These are phyloP conservation scores for Gnaphalium uliginosum DNA, from an alignment of 129 eudicot species.

Conservation along the genomic window DNA sequence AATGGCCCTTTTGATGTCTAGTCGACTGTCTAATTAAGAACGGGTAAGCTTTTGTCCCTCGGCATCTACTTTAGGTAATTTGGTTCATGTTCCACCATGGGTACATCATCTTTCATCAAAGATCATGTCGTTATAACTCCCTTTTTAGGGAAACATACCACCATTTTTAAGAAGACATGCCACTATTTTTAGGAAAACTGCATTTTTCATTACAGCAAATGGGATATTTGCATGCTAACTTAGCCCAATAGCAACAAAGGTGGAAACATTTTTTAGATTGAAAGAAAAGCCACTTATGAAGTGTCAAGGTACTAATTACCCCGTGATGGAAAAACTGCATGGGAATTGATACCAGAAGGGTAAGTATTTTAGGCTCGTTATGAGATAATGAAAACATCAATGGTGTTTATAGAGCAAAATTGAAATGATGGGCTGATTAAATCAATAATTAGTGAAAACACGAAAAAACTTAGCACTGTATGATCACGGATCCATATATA, in stretches of 20 bases:
- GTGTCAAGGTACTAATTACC: background rate
- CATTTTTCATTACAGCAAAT: background rate
- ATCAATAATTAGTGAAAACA: background rate
- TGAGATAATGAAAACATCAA: background rate
- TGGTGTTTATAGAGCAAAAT: background rate
- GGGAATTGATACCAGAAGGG: background rate
- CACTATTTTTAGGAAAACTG: constrained; percentile 4
- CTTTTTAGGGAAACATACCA: constrained; percentile 12
- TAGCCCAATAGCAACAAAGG: background rate
- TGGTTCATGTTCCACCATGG: background rate
- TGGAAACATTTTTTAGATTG: no score
- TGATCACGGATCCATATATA: background rate
- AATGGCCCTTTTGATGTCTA: constrained; percentile 11
- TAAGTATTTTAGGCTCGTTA: background rate
- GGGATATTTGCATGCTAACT: background rate
- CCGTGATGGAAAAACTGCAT: background rate
- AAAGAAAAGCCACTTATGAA: background rate
- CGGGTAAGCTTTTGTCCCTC: constrained; percentile 5
- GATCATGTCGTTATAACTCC: background rate
- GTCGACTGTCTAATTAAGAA: background rate
- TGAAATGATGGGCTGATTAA: background rate
- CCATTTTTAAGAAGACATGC: constrained; percentile 7
- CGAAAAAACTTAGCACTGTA: background rate
- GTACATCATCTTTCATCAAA: constrained; percentile 14
- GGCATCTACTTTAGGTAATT: background rate